A percentile compares a stretch with the other conserved stretches of the same genome.
Conservation (phyloP, 805 yeast species). For the Kazachstania viticola region DNA sequence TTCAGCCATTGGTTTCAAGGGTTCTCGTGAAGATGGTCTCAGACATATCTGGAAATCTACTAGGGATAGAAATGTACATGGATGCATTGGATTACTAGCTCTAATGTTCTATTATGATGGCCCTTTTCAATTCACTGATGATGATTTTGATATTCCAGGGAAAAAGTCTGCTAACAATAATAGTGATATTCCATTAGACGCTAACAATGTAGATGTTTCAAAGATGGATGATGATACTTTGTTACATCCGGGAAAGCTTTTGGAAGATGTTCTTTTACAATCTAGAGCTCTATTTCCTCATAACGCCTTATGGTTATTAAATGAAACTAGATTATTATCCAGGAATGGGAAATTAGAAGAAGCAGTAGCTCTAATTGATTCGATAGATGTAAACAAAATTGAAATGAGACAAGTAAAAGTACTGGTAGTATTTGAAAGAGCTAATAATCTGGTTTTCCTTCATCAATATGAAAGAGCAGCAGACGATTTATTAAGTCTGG, state of each 20-base stretch:
- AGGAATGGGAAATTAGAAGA: slow-evolving; percentile 56
- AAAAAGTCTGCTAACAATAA: slow-evolving; percentile 34
- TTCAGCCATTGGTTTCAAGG: slow-evolving; percentile 84
- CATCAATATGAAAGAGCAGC: slow-evolving; percentile 78
- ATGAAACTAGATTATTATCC: slow-evolving; percentile 78
- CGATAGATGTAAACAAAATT: slow-evolving; percentile 41
- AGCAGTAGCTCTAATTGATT: slow-evolving; percentile 64
- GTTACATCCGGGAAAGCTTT: slow-evolving; percentile 43
- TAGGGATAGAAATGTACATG: slow-evolving; percentile 76
- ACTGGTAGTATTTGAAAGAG: slow-evolving; percentile 69
- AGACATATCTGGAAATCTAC: slow-evolving; percentile 83
- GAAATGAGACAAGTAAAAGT: slow-evolving; percentile 91
- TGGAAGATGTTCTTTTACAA: slow-evolving; percentile 42
- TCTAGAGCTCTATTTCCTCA: slow-evolving; percentile 71
- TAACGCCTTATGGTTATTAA: slow-evolving; percentile 82
- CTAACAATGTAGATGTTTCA: too few species aligned
- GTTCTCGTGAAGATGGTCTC: slow-evolving; percentile 75
- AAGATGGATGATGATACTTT: slow-evolving; percentile 30
- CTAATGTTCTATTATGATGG: slow-evolving; percentile 87
- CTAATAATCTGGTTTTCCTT: slow-evolving; percentile 59
- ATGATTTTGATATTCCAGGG: slow-evolving; percentile 50
- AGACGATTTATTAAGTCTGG: slow-evolving; percentile 48
- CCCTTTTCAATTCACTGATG: slow-evolving; percentile 87
- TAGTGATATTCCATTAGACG: slow-evolving; percentile 20
- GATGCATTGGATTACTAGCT: slow-evolving; percentile 76